phyloP scores from a whole-genome alignment of 768 basidiomycete species.

The Rhodotorula diobovata region DNA sequence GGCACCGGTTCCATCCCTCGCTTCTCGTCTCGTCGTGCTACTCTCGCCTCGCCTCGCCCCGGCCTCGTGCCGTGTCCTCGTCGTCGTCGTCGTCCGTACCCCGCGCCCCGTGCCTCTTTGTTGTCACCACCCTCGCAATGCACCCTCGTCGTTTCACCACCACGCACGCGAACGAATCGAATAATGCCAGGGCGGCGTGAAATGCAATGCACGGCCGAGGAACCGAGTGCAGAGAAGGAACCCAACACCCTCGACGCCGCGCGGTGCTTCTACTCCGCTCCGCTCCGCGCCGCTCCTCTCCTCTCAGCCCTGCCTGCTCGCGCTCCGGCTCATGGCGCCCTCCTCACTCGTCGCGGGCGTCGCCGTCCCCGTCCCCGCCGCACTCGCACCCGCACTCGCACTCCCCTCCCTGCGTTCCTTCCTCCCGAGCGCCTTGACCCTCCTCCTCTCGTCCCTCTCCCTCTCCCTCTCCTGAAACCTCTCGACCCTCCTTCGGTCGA shows the following conservation, averaged over 20 bases:
- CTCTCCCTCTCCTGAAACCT: slow-evolving; percentile 8
- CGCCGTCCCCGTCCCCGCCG: not conserved
- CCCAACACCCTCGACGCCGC: too few species aligned
- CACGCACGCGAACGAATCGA: too few species aligned
- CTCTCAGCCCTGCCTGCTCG: not conserved
- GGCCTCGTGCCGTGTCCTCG: too few species aligned
- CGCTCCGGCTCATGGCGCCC: not conserved
- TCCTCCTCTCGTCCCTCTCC: slow-evolving; percentile 1
- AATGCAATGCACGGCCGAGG: too few species aligned
- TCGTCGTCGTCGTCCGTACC: not conserved
- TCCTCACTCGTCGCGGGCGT: too few species aligned
- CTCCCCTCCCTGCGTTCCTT: slow-evolving; percentile 7
- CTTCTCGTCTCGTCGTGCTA: not conserved
- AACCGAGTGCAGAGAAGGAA: too few species aligned
- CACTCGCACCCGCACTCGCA: too few species aligned
- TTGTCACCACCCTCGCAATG: slow-evolving; percentile 2
- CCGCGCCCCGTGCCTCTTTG: not conserved
- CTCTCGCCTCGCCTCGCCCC: not conserved
- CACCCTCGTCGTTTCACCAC: too few species aligned
- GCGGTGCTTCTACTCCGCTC: not conserved
- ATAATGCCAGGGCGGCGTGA: too few species aligned
- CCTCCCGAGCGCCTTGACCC: not conserved
- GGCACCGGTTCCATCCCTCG: not conserved
- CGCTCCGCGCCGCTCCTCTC: too few species aligned
- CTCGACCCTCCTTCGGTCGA: slow-evolving; percentile 14